Base-by-base conservation (phyloP, 2,329 filamentous ascomycete species). In the Penicillium thymicola region DNA sequence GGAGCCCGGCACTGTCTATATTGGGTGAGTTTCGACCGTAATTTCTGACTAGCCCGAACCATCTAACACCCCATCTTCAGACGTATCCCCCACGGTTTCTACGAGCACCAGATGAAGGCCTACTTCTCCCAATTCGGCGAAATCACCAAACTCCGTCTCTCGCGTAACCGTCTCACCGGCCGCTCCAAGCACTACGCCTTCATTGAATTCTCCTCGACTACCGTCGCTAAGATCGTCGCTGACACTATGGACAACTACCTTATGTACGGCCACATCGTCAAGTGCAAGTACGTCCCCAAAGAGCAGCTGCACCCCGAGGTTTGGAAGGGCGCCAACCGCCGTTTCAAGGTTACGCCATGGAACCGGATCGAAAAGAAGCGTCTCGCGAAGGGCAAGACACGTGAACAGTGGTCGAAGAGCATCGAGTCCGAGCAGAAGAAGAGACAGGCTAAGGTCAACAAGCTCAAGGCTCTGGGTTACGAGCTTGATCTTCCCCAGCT, bases 191-290 rank as follows among this genome's bases (percentile, higher is more conserved):
- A 97, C 80, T 96, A 89, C 70, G 94, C 91, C 32, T 99, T 97
- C 75, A 83, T 99, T 69, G 91, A 99, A 76, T 99, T 99, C 70
- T 77, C 78, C 2, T 85, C 83, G 7, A 78, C 81, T 34, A 87
- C 91, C 55, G 89, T 92, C n/a, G 93, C 94, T 38, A 88, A 90
- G 67, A 92, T 97, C 65, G 93, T 96, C 30, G 88, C 90, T 48
- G 90, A 92, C 78, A 96, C 94, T 23, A 99, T 99, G 94, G 86
- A 97, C 81, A 95, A 92, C 77, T 99, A 99, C 76, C 85, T 97
- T 38, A 83, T 99, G 70, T 97, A 96, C 73, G 90, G 91, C 6
- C 93, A 97, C 73, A 89, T 97, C 60, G 81, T 99, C 65, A 93
- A 95, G 76, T 93, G 92, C 76, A 89, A 90, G 71, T 79, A 86